A percentile compares a stretch with the other conserved stretches of the same genome.
Conservation (phyloP, 1,284 basidiomycete genomes). For the Rhodotorula sp. region DNA sequence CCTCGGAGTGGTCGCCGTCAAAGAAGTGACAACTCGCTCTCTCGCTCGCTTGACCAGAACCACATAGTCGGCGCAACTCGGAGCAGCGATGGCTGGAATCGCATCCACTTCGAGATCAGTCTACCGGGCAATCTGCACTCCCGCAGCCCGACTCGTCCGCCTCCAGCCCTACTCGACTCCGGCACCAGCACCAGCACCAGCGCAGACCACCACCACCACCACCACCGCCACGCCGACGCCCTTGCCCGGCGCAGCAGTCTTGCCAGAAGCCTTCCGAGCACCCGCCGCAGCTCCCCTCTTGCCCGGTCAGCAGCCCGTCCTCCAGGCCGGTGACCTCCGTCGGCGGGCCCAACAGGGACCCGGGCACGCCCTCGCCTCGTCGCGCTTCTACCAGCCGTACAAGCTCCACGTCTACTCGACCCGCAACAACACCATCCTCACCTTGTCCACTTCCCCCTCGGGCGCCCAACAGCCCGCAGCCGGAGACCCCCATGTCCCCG, state of each 20-base stretch:
- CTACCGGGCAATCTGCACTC: background rate
- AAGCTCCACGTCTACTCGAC: conserved; percentile 49
- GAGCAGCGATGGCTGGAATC: background rate
- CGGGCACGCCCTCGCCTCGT: background rate
- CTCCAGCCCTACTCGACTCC: background rate
- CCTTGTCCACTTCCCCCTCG: conserved; percentile 46
- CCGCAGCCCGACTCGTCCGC: background rate
- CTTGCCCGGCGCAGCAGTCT: conserved; percentile 15
- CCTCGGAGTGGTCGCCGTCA: background rate
- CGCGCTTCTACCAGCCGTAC: conserved; percentile 39
- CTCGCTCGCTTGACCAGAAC: too few species aligned
- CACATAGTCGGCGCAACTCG: too few species aligned
- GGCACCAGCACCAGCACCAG: background rate
- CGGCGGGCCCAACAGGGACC: background rate
- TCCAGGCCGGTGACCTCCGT: conserved; percentile 4
- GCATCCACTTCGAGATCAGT: conserved; percentile 1
- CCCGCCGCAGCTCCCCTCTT: background rate
- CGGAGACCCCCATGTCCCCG: conserved; percentile 25
- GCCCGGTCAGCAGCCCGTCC: background rate
- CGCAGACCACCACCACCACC: background rate
- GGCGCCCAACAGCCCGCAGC: background rate
- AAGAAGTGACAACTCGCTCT: too few species aligned
- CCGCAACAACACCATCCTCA: conserved; percentile 52
- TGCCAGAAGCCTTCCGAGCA: conserved; percentile 30
- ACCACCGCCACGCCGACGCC: background rate